Conservation (phyloP, 768 basidiomycete species). For the Boletellus ananas region DNA sequence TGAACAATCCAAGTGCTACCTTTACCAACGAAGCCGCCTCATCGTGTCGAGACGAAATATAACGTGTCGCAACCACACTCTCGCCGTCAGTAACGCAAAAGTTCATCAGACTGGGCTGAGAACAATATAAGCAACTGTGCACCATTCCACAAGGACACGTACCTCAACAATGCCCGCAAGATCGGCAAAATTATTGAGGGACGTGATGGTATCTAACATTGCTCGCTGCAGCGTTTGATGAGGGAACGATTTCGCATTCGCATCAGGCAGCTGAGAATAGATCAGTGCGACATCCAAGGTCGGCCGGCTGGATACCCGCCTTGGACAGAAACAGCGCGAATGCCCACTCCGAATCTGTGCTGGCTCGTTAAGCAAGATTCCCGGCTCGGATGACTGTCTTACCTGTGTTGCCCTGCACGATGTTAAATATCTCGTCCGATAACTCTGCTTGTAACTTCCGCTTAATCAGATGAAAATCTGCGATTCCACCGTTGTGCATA, state of each 20-base stretch:
- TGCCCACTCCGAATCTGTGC: constrained; percentile 91
- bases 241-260: constrained; percentile 71
- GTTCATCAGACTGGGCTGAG: constrained; percentile 85
- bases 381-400: constrained; percentile 8
- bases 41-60: constrained; percentile 87
- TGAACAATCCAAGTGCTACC: constrained; percentile 4
- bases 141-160: background rate
- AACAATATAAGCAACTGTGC: constrained; percentile 1
- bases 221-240: constrained; percentile 70
- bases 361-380: background rate
- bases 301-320: constrained; percentile 33
- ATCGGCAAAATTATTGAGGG: constrained; percentile 72
- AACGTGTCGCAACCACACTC: constrained; percentile 89
- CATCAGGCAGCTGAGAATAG: constrained; percentile 64
- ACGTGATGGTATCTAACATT: constrained; percentile 83
- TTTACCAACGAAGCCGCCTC: constrained; percentile 87
- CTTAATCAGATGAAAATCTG: constrained; percentile 78
- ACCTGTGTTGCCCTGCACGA: constrained; percentile 93
- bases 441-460: constrained; percentile 71
- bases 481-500: constrained; percentile 97
- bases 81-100: constrained; percentile 96
- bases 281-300: constrained; percentile 6
- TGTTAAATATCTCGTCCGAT: constrained; percentile 79
- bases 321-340: constrained; percentile 90
- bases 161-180: constrained; percentile 74